Evolutionary conservation across 495 filamentous ascomycete species (phyloP).

Genomic region (Penicillium paradoxum): DNA sequence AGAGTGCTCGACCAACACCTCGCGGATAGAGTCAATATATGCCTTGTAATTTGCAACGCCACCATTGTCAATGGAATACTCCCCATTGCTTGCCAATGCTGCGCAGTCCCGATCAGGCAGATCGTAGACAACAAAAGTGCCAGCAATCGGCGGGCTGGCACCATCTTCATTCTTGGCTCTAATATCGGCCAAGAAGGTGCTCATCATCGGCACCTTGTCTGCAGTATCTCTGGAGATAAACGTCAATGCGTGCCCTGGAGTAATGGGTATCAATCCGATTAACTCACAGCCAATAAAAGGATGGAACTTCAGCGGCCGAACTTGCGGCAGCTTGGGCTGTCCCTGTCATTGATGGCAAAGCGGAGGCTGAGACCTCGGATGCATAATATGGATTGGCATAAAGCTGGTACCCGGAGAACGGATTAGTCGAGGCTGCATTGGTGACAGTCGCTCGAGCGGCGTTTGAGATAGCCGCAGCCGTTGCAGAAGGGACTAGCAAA

Average conservation of each 20-base stretch:
- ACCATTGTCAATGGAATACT: conserved; percentile 58
- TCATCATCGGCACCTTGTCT: conserved; percentile 56
- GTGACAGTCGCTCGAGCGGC: conserved; percentile 27
- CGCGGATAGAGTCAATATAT: conserved; percentile 60
- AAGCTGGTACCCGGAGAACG: conserved; percentile 48
- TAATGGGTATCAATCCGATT: neutral
- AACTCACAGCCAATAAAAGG: conserved; percentile 66
- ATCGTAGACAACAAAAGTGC: conserved; percentile 69
- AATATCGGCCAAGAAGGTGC: conserved; percentile 51
- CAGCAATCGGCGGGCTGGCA: conserved; percentile 39
- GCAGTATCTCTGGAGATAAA: conserved; percentile 44
- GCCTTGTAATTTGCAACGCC: conserved; percentile 60
- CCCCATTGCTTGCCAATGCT: conserved; percentile 71
- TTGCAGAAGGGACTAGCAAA: conserved; percentile 7
- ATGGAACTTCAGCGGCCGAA: conserved; percentile 58
- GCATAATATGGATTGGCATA: conserved; percentile 57
- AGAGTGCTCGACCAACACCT: conserved; percentile 21
- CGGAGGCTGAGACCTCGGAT: conserved; percentile 47
- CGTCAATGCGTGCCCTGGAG: neutral
- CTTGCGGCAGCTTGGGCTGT: conserved; percentile 35
- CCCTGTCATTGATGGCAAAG: conserved; percentile 46
- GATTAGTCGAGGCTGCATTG: conserved; percentile 36
- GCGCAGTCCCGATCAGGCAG: conserved; percentile 75
- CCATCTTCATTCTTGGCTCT: conserved; percentile 53
- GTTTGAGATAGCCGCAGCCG: conserved; percentile 13